Conservation (phyloP, 2,329 filamentous ascomycete species). For the Hypoxylon sp. region DNA sequence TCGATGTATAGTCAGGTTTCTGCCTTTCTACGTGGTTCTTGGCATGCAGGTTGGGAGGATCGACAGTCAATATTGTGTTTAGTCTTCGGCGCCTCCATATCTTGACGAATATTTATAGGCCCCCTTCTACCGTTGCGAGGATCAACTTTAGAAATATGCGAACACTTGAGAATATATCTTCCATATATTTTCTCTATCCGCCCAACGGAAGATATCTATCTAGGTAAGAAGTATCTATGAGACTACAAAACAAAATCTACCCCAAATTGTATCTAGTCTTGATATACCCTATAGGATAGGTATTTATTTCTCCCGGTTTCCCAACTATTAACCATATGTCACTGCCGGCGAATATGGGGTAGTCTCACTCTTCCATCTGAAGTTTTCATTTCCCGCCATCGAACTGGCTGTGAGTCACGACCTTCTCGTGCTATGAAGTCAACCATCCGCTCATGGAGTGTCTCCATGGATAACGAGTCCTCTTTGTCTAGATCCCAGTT, state of each 20-base stretch:
- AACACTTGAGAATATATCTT: background rate
- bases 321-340: background rate
- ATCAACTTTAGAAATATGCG: background rate
- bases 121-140: background rate
- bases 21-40: slow-evolving; percentile 1
- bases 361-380: background rate
- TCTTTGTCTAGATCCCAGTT: background rate
- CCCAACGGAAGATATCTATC: background rate
- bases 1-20: background rate
- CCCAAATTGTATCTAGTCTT: background rate
- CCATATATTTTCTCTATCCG: background rate
- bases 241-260: background rate
- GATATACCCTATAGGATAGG: background rate
- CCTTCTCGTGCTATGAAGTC: background rate
- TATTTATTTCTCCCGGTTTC: background rate
- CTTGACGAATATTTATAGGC: background rate
- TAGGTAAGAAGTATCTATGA: background rate
- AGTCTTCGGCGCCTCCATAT: background rate
- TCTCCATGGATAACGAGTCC: background rate
- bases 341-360: background rate
- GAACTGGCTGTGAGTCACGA: background rate
- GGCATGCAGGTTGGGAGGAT: background rate
- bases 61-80: background rate
- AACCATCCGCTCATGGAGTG: background rate
- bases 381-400: background rate